phyloP scores from a whole-genome alignment of 495 filamentous ascomycete genomes.

The Neurospora tetraspora region DNA sequence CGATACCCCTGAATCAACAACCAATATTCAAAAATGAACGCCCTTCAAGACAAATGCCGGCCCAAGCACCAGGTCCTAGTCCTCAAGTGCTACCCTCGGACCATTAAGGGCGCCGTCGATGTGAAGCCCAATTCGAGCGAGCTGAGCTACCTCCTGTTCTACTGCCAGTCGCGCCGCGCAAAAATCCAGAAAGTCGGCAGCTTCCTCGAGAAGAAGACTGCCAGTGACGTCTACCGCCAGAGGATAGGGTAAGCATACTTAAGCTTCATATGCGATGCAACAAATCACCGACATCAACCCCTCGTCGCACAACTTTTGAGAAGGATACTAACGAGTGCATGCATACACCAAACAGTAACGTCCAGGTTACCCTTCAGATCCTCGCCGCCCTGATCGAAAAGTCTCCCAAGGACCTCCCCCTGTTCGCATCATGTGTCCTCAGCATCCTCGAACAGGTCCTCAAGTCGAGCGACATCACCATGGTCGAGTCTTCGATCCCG shows the following conservation, averaged over 20 bases:
- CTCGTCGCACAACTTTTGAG: neutral
- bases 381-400: slow-evolving; percentile 84
- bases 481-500: slow-evolving; percentile 77
- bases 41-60: slow-evolving; percentile 51
- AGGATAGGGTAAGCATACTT: slow-evolving; percentile 59
- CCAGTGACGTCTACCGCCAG: slow-evolving; percentile 72
- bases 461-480: slow-evolving; percentile 68
- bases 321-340: neutral
- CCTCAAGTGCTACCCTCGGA: slow-evolving; percentile 86
- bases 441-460: slow-evolving; percentile 70
- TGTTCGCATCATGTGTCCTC: slow-evolving; percentile 73
- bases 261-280: neutral
- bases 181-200: slow-evolving; percentile 90
- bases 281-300: neutral
- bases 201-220: slow-evolving; percentile 84
- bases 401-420: slow-evolving; percentile 74
- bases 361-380: slow-evolving; percentile 87
- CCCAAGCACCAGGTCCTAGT: slow-evolving; percentile 91
- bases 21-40: slow-evolving; percentile 45
- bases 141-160: slow-evolving; percentile 90
- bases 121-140: slow-evolving; percentile 91
- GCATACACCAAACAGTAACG: slow-evolving; percentile 48
- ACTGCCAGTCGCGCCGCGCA: slow-evolving; percentile 81
- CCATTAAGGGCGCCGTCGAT: slow-evolving; percentile 77
- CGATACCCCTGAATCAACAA: neutral